Conservation (phyloP, 805 yeast species). For the Candida orba region DNA sequence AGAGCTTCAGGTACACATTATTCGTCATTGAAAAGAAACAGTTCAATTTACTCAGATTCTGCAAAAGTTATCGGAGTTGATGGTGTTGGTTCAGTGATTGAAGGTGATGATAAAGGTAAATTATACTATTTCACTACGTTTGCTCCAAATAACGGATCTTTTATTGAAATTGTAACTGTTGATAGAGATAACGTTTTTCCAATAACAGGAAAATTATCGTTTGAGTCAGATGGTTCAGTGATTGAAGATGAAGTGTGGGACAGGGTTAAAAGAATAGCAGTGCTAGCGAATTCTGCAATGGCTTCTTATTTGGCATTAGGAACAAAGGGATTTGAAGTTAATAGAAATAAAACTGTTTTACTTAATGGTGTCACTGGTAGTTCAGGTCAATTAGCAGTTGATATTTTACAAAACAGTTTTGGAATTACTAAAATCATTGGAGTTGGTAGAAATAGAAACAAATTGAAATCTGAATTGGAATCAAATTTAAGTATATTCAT, state of each 20-base stretch:
- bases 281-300: conserved; percentile 8
- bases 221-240: neutral
- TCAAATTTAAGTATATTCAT: conserved; percentile 1
- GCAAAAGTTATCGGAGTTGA: conserved; percentile 7
- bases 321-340: neutral
- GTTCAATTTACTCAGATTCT: neutral
- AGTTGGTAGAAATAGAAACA: conserved; percentile 4
- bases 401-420: conserved; percentile 2
- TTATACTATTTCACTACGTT: conserved; percentile 5
- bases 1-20: conserved; percentile 8
- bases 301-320: conserved; percentile 8
- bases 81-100: conserved; percentile 1
- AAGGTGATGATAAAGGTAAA: neutral
- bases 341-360: neutral
- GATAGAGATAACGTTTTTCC: neutral
- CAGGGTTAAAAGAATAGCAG: conserved; percentile 4
- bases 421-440: conserved; percentile 6
- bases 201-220: neutral
- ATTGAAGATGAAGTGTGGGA: neutral
- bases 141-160: conserved; percentile 4
- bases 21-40: neutral
- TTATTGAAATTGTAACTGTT: conserved; percentile 5
- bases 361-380: conserved; percentile 10
- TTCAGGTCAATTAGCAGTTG: conserved; percentile 6
- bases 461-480: neutral